Evolutionary conservation across 2,329 filamentous ascomycete genomes (phyloP), one percentile per base, ranked within the genome.

Genomic region (Capronia coronata): DNA sequence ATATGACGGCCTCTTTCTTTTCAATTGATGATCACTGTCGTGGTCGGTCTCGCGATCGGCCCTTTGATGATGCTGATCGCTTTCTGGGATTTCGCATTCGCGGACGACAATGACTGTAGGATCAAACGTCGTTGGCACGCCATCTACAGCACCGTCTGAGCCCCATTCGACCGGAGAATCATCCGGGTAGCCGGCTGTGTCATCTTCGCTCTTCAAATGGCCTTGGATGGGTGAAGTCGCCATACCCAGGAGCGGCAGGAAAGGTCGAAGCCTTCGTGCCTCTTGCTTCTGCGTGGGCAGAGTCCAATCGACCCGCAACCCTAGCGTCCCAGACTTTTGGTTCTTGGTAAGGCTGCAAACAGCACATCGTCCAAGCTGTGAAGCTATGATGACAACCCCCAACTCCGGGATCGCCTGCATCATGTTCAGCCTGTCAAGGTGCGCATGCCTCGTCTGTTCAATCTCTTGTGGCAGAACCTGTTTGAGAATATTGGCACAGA

Each of bases 211-310:
- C 18, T 10, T 45, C 27, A 43, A 43, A 14, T 47, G 52, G 0
- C 78, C 77, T 57, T 79, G 78, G 23, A 83, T 67, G 0, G 79
- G 79, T 2, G 74, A 71, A 1, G 75, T 73, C 5, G 77, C 75
- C 37, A 83, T 70, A 2, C 80, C 80, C 41, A 77, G 64, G 27
- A 83, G 63, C 5, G 65, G 61, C 5, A 61, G 57, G 13, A 63
- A 59, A 1, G 76, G 75, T 30, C 74, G 64, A 30, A 70, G 55
- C 3, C 68, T 66, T 3, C 62, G 57, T 25, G 62, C 57, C 58
- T 80, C 76, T 60, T 80, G 76, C 4, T 63, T 64, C 25, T 63
- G 61, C 21, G 73, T 74, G 0, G 80, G 80, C 9, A 83, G 61
- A 5, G 82, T 69, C 60, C 72, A 72, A 47, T 82, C 78, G 1